These are phyloP conservation scores for Picocystis sp. DNA, from an alignment of 163 green algal genomes.

Conservation along the genomic window DNA sequence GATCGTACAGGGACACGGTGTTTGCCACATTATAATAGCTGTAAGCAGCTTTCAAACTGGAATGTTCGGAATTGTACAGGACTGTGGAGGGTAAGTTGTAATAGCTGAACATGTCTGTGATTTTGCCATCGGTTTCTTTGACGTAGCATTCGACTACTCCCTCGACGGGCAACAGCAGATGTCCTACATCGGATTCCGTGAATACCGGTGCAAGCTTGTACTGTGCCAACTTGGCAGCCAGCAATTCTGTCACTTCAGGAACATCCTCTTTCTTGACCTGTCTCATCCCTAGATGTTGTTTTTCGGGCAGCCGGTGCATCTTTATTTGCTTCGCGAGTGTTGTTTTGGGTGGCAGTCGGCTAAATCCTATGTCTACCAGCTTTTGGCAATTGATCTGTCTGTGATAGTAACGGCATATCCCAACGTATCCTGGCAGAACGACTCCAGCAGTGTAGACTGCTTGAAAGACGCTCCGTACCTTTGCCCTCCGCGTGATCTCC, in stretches of 20 bases:
- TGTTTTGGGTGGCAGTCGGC: slow-evolving; percentile 56
- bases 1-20: slow-evolving; percentile 37
- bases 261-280: slow-evolving; percentile 45
- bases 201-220: slow-evolving; percentile 67
- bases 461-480: slow-evolving; percentile 78
- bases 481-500: slow-evolving; percentile 82
- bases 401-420: slow-evolving; percentile 89
- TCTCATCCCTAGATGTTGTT: slow-evolving; percentile 46
- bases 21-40: slow-evolving; percentile 83
- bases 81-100: slow-evolving; percentile 89
- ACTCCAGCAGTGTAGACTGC: slow-evolving; percentile 94
- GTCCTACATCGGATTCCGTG: slow-evolving; percentile 60
- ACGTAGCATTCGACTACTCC: slow-evolving; percentile 26
- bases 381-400: slow-evolving; percentile 89
- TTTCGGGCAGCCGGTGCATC: slow-evolving; percentile 75
- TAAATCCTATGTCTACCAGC: slow-evolving; percentile 89
- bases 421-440: slow-evolving; percentile 74
- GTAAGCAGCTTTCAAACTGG: slow-evolving; percentile 70
- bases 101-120: slow-evolving; percentile 84
- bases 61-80: slow-evolving; percentile 69
- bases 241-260: slow-evolving; percentile 43
- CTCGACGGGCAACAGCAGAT: slow-evolving; percentile 38
- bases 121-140: slow-evolving; percentile 13
- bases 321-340: slow-evolving; percentile 90
- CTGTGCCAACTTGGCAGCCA: slow-evolving; percentile 54